phyloP scores from a whole-genome alignment of 352 stramenopile genomes.

The Blastocystis sp. region DNA sequence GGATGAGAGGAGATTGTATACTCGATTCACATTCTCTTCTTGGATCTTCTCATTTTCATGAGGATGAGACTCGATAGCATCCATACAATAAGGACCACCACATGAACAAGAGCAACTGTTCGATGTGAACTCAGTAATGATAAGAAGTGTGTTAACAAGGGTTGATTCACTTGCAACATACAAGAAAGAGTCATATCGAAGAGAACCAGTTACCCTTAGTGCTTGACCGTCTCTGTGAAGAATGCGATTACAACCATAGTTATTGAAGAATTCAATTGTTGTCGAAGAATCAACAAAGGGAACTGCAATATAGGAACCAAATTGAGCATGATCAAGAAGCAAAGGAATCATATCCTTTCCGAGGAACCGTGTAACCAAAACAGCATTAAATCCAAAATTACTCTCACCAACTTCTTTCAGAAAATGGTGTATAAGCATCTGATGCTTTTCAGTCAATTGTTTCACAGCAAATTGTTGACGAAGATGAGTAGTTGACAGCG shows the following conservation, averaged over 20 bases:
- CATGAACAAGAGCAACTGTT: background rate
- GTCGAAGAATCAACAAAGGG: background rate
- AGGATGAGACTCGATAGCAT: background rate
- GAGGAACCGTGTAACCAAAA: background rate
- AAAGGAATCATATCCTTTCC: background rate
- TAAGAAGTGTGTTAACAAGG: background rate
- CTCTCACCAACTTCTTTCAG: no score
- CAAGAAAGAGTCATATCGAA: background rate
- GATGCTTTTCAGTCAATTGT: background rate
- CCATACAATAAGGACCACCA: conserved; percentile 11
- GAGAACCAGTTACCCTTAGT: background rate
- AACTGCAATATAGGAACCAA: background rate
- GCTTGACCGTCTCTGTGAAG: background rate
- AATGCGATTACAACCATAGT: background rate
- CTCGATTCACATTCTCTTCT: background rate
- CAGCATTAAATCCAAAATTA: background rate
- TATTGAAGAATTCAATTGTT: background rate
- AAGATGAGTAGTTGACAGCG: background rate
- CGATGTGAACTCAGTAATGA: background rate
- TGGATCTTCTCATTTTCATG: background rate
- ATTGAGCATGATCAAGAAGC: conserved; percentile 16
- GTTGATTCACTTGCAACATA: background rate
- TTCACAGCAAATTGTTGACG: background rate
- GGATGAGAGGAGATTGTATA: background rate
- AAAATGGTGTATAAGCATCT: background rate